These are phyloP conservation scores for Russula ochroleuca DNA, from an alignment of 768 basidiomycete species.

Conservation along the genomic window DNA sequence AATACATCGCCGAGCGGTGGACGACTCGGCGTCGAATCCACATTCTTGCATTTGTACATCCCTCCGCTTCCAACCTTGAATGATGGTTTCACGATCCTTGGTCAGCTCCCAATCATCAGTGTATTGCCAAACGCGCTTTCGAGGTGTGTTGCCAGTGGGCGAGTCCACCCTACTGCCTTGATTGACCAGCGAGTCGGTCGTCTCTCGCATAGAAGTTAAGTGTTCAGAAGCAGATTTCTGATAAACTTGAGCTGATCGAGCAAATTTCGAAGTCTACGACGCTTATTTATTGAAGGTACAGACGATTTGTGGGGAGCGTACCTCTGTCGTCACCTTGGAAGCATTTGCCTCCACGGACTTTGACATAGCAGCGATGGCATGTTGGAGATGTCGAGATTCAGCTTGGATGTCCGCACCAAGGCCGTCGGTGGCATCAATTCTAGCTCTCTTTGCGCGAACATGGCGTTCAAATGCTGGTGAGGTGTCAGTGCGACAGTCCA, in stretches of 20 bases:
- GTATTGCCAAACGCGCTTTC: constrained; percentile 68
- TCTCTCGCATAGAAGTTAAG: constrained; percentile 47
- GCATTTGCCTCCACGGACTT: constrained; percentile 44
- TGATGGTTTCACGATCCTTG: constrained; percentile 53
- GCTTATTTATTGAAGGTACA: constrained; percentile 7
- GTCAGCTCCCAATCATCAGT: constrained; percentile 71
- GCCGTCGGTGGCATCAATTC: constrained; percentile 53
- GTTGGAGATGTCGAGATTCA: constrained; percentile 49
- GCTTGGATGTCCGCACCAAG: constrained; percentile 49
- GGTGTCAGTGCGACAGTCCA: neutral
- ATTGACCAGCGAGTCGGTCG: constrained; percentile 48
- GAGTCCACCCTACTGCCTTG: constrained; percentile 59
- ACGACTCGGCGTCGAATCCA: constrained; percentile 33
- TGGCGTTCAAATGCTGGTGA: constrained; percentile 56
- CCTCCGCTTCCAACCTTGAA: constrained; percentile 45
- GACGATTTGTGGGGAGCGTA: constrained; percentile 33
- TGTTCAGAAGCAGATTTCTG: constrained; percentile 41
- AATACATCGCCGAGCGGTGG: constrained; percentile 14
- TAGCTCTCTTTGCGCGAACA: constrained; percentile 59
- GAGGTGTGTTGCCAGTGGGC: constrained; percentile 70
- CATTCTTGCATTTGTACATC: constrained; percentile 33
- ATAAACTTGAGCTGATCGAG: constrained; percentile 43
- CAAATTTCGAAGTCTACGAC: constrained; percentile 42
- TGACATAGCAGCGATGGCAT: constrained; percentile 48
- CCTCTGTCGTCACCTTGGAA: constrained; percentile 48